A percentile compares a stretch with the other conserved stretches of the same genome.
phyloP scores from a whole-genome alignment of 108 stramenopile species.

The Cylindrotheca fusiformis region DNA sequence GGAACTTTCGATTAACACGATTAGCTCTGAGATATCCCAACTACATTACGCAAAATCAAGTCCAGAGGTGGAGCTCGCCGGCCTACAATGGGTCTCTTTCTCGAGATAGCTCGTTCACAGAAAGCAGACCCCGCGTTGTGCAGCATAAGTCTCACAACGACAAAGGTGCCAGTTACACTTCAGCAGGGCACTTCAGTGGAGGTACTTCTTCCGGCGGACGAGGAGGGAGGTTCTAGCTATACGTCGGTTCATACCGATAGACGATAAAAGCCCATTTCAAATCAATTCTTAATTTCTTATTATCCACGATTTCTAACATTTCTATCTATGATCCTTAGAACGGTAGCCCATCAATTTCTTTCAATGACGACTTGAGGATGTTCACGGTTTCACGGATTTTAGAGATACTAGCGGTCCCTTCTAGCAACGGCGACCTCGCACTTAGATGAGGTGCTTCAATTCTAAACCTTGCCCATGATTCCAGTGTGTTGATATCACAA shows the following conservation, averaged over 20 bases:
- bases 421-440: neutral
- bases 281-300: neutral
- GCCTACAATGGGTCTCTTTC: constrained; percentile 38
- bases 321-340: no score
- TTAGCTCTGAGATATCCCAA: constrained; percentile 34
- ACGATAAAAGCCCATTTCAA: neutral
- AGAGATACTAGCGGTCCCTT: neutral
- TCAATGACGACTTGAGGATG: neutral
- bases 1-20: constrained; percentile 44
- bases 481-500: constrained; percentile 38
- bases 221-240: constrained; percentile 26
- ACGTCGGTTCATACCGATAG: neutral
- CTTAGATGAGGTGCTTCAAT: constrained; percentile 23
- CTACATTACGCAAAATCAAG: constrained; percentile 21
- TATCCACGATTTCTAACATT: no score
- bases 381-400: neutral
- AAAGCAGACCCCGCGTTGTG: constrained; percentile 11
- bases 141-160: neutral
- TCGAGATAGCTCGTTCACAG: constrained; percentile 33
- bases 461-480: constrained; percentile 29
- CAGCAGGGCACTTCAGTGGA: constrained; percentile 22
- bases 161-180: neutral
- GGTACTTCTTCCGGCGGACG: constrained; percentile 33
- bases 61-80: constrained; percentile 35
- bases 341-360: neutral